Conservation (phyloP, 2,329 filamentous ascomycete species). For the Neonectria coccinea region DNA sequence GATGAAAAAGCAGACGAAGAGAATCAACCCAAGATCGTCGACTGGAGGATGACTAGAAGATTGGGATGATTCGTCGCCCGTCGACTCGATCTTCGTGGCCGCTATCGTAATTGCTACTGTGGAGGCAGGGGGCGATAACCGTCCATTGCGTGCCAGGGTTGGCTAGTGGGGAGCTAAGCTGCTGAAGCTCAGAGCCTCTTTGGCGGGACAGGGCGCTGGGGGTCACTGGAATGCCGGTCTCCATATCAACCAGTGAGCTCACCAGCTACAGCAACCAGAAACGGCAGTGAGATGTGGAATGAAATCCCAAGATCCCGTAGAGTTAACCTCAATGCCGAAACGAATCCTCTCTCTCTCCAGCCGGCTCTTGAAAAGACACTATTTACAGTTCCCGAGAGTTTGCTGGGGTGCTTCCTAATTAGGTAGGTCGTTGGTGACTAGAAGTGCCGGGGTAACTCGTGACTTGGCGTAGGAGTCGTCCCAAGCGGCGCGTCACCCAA, state of each 20-base stretch:
- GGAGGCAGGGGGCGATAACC: constrained; percentile 17
- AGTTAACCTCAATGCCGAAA: background rate
- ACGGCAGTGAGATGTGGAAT: too few relatives aligned
- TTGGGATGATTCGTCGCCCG: constrained; percentile 18
- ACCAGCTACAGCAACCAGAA: background rate
- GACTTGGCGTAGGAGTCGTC: constrained; percentile 25
- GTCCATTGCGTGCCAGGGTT: constrained; percentile 5
- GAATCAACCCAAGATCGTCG: background rate
- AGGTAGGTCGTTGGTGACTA: background rate
- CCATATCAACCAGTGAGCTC: background rate
- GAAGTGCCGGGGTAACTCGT: constrained; percentile 16
- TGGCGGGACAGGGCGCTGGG: constrained; percentile 5
- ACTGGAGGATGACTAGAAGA: constrained; percentile 5
- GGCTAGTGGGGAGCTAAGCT: constrained; percentile 18
- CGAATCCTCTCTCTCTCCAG: background rate
- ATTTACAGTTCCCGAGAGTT: constrained; percentile 4
- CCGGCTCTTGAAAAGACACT: background rate
- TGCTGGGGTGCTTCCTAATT: constrained; percentile 5
- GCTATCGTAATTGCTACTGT: constrained; percentile 26
- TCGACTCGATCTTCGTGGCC: constrained; percentile 19
- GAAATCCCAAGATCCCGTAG: background rate
- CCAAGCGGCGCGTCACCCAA: constrained; percentile 15
- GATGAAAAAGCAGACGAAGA: background rate
- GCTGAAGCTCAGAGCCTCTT: constrained; percentile 8
- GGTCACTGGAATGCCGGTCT: constrained; percentile 3